Evolutionary conservation across 192 early-diverging fungal genomes (phyloP).

Genomic region (Coemansia sp.): DNA sequence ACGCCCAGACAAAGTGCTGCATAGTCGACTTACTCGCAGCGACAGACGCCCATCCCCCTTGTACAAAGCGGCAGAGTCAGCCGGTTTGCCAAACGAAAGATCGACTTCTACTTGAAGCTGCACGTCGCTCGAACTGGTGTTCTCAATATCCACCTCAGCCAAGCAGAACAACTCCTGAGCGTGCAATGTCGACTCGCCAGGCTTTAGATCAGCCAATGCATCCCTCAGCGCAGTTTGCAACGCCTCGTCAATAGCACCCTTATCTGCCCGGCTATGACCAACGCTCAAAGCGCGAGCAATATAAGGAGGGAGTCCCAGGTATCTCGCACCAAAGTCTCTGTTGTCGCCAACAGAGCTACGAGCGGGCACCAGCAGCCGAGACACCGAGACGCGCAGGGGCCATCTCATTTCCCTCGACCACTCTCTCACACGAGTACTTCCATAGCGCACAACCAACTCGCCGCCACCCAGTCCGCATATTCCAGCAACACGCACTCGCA

Average conservation of each 20-base stretch:
- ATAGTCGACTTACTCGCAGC: neutral
- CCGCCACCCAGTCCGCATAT: conserved; percentile 30
- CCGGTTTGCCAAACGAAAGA: conserved; percentile 9
- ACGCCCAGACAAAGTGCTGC: conserved; percentile 13
- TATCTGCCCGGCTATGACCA: neutral
- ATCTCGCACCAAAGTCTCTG: conserved; percentile 16
- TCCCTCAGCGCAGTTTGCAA: conserved; percentile 13
- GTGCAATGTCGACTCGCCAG: neutral
- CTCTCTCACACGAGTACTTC: neutral
- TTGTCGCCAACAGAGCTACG: neutral
- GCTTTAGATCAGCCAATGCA: neutral
- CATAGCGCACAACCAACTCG: conserved; percentile 41
- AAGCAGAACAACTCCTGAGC: conserved; percentile 33
- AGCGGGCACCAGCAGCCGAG: conserved; percentile 26
- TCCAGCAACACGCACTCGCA: conserved; percentile 31
- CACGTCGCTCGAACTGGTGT: conserved; percentile 26
- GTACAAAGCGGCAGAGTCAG: neutral
- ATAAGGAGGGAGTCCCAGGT: conserved; percentile 33
- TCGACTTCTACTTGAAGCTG: conserved; percentile 32
- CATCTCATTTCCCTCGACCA: conserved; percentile 44
- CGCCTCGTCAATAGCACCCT: conserved; percentile 1
- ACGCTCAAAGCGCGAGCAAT: conserved; percentile 19
- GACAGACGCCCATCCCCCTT: neutral
- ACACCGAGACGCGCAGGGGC: conserved; percentile 39
- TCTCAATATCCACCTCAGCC: conserved; percentile 31